These are phyloP conservation scores for Fusarium beomiforme DNA, from an alignment of 2,329 filamentous ascomycete genomes.

Conservation along the genomic window DNA sequence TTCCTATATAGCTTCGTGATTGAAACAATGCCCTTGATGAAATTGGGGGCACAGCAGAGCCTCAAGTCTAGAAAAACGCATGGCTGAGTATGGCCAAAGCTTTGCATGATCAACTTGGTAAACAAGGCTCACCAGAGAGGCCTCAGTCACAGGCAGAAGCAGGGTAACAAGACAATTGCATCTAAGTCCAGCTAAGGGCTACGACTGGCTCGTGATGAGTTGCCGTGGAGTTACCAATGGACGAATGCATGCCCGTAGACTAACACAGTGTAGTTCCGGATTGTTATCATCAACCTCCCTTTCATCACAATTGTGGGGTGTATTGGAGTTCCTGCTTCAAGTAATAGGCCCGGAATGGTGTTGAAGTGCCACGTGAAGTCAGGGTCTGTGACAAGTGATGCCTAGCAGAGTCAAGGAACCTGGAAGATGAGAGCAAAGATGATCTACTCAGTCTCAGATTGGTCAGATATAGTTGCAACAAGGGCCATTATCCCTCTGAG, in stretches of 20 bases:
- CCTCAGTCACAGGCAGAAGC: conserved; percentile 40
- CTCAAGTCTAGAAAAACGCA: conserved; percentile 23
- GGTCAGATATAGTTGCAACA: background rate
- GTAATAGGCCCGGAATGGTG: conserved; percentile 6
- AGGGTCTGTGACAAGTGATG: conserved; percentile 3
- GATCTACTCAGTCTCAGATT: background rate
- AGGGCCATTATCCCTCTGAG: background rate
- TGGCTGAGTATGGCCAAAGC: background rate
- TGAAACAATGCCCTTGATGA: conserved; percentile 6
- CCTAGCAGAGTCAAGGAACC: conserved; percentile 4
- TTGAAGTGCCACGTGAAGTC: conserved; percentile 6
- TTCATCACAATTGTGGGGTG: conserved; percentile 15
- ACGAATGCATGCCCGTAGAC: conserved; percentile 28
- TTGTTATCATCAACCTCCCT: background rate
- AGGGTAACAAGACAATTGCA: conserved; percentile 18
- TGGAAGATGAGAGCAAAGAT: background rate
- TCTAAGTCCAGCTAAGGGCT: conserved; percentile 18
- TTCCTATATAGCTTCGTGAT: conserved; percentile 35
- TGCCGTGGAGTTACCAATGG: conserved; percentile 27
- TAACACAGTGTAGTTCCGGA: conserved; percentile 5
- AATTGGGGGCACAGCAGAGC: conserved; percentile 28
- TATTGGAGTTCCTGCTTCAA: conserved; percentile 18
- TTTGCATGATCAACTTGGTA: conserved; percentile 8
- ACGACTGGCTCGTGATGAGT: conserved; percentile 24
- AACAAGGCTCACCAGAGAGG: conserved; percentile 15